Evolutionary conservation across 257 asterid genomes (phyloP).

Genomic region (Penstemon newberryi): DNA sequence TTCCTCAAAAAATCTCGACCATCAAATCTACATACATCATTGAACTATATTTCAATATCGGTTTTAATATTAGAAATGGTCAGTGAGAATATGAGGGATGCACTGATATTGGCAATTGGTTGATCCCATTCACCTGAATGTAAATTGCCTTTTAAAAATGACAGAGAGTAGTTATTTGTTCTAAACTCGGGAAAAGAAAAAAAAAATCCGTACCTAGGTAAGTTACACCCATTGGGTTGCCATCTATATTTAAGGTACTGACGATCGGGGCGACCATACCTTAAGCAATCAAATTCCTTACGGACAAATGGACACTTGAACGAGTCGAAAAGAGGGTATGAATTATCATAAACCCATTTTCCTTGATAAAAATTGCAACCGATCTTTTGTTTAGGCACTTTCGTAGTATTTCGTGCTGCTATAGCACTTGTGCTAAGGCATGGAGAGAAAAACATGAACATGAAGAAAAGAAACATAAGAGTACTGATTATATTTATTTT

Average conservation of each 20-base stretch:
- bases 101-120: too few relatives aligned
- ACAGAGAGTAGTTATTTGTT: too few relatives aligned
- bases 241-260: conserved; percentile 62
- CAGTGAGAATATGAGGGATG: too few relatives aligned
- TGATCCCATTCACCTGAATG: too few relatives aligned
- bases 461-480: not conserved
- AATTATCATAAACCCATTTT: conserved; percentile 54
- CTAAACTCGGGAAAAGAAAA: too few relatives aligned
- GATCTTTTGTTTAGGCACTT: not conserved
- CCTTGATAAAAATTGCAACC: conserved; percentile 56
- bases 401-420: not conserved
- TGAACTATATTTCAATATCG: too few relatives aligned
- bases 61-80: too few relatives aligned
- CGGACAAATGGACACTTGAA: conserved; percentile 51
- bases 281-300: conserved; percentile 59
- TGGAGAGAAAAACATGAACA: not conserved
- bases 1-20: conserved; percentile 43
- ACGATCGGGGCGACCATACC: conserved; percentile 53
- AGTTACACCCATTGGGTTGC: conserved; percentile 56
- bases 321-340: conserved; percentile 67
- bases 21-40: conserved; percentile 44
- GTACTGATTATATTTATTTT: not conserved
- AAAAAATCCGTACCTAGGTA: conserved; percentile 42
- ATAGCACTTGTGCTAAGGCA: not conserved
- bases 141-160: too few relatives aligned